These are phyloP conservation scores for Colletotrichum higginsianum DNA, from an alignment of 2,329 filamentous ascomycete genomes.

Conservation along the genomic window DNA sequence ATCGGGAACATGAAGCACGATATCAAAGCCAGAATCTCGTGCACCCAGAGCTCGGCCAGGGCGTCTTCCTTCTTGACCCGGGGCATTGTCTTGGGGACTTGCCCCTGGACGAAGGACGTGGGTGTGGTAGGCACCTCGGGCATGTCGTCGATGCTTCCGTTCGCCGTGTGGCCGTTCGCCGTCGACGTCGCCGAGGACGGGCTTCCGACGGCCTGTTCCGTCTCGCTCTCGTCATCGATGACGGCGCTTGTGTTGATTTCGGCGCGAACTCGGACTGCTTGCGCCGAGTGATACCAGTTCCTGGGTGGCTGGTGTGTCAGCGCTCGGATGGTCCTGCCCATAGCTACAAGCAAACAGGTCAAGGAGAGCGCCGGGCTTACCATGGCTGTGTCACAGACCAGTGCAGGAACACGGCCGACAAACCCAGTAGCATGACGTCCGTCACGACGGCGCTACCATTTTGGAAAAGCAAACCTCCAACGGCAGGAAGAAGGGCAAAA, in stretches of 20 bases:
- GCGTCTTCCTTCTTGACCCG: slow-evolving; percentile 56
- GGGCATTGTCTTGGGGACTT: slow-evolving; percentile 42
- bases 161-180: slow-evolving; percentile 18
- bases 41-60: slow-evolving; percentile 76
- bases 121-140: slow-evolving; percentile 55
- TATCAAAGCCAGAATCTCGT: slow-evolving; percentile 82
- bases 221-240: slow-evolving; percentile 63
- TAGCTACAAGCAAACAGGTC: neutral
- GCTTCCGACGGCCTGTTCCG: slow-evolving; percentile 48
- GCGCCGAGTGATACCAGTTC: slow-evolving; percentile 83
- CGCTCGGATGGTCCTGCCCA: slow-evolving; percentile 27
- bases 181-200: slow-evolving; percentile 34
- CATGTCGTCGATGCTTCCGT: slow-evolving; percentile 44
- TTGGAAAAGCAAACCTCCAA: slow-evolving; percentile 88
- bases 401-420: slow-evolving; percentile 90
- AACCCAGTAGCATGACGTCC: slow-evolving; percentile 83
- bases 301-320: slow-evolving; percentile 53
- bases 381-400: slow-evolving; percentile 94
- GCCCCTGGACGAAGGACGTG: slow-evolving; percentile 45
- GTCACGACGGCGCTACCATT: slow-evolving; percentile 88
- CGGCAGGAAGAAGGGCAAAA: slow-evolving; percentile 86
- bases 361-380: slow-evolving; percentile 63
- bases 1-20: slow-evolving; percentile 86
- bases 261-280: slow-evolving; percentile 70
- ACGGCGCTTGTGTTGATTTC: slow-evolving; percentile 58